Evolutionary conservation across 2,329 filamentous ascomycete genomes (phyloP).

Genomic region (Xylariales sp.): DNA sequence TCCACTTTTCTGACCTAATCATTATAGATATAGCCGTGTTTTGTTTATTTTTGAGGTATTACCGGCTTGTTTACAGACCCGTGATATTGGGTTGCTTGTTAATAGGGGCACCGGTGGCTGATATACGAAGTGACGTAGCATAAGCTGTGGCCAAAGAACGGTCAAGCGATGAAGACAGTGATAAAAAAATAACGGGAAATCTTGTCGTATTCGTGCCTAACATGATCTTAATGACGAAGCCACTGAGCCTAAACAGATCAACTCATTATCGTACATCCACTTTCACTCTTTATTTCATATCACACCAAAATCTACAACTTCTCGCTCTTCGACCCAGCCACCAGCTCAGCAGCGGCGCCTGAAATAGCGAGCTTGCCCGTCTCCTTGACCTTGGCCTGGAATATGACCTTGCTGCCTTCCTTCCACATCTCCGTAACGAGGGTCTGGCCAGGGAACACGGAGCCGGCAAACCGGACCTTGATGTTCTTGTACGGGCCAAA

Average conservation of each 20-base stretch:
- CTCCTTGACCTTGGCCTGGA: conserved; percentile 91
- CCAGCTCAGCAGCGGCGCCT: conserved; percentile 80
- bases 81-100: too few relatives aligned
- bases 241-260: neutral
- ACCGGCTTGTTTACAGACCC: too few relatives aligned
- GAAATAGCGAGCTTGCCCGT: conserved; percentile 90
- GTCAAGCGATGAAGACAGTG: too few relatives aligned
- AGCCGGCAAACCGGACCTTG: conserved; percentile 90
- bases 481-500: conserved; percentile 89
- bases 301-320: conserved; percentile 44
- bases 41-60: too few relatives aligned
- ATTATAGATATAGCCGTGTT: too few relatives aligned
- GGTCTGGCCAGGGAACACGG: conserved; percentile 89
- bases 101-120: too few relatives aligned
- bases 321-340: conserved; percentile 51
- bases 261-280: conserved; percentile 13
- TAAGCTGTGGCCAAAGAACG: too few relatives aligned
- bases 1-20: too few relatives aligned
- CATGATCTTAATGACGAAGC: conserved; percentile 10
- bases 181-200: neutral
- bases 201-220: neutral
- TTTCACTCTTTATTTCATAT: conserved; percentile 4
- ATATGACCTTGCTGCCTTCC: conserved; percentile 78
- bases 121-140: too few relatives aligned
- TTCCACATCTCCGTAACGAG: conserved; percentile 95